Base-by-base conservation (phyloP, 768 basidiomycete genomes). In the Macrolepiota fuliginosa region DNA sequence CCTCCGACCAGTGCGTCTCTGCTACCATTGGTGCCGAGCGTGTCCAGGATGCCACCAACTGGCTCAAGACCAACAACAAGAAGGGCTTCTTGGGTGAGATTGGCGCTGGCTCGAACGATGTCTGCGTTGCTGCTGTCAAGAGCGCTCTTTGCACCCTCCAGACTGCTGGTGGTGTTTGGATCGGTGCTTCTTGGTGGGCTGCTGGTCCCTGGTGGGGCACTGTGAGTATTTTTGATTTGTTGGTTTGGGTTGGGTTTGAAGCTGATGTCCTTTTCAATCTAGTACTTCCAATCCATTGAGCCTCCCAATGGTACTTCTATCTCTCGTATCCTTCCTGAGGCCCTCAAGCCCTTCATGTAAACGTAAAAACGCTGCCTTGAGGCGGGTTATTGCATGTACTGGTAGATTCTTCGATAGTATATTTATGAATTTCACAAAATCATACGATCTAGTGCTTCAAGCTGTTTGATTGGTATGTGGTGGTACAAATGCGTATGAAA, bases 71-170 rank as follows among this genome's bases (percentile, higher is more conserved):
- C 50, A 81, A 83, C 74, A 81, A 81, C 69, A 68, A 85, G 66
- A 87, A 85, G 74, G 86, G 85, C 42, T 83, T 86, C 78, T 75
- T 88, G 45, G 86, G 86, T 42, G 86, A 88, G 68, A 80, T 87
- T 40, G 85, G 86, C 59, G 79, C 81, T 47, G 85, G 80, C 0
- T 79, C 74, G 45, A 81, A 81, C 60, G 68, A 74, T 15, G 68
- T 61, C 17, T 83, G 82, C 64, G 78, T 83, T 56, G 65, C 71
- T 11, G 84, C 85, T 40, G 74, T 87, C 22, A 74, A 80, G 61
- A 81, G 85, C 46, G 84, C 84, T 15, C 67, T 88, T 27, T 86
- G 84, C 72, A 65, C 77, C 57, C 81, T 88, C 83, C 86, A 87
- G 68, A 72, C 80, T 65, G 77, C 81, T 32, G 79, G 82, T 47